Conservation (phyloP, 1,139 yeast genomes). For the Scheffersomyces titani region DNA sequence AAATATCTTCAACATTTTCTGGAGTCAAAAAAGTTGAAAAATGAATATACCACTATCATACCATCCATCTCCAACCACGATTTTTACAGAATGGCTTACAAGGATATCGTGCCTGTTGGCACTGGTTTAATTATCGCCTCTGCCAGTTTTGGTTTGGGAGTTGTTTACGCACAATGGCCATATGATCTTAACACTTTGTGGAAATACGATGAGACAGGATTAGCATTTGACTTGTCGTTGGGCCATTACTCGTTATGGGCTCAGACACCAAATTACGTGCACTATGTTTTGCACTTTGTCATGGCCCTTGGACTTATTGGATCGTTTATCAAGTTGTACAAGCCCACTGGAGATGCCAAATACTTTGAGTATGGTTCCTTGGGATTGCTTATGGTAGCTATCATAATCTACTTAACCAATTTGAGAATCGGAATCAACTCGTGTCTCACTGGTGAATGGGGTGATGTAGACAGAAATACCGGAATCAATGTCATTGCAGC, state of each 20-base stretch:
- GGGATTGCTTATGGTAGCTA: conserved; percentile 65
- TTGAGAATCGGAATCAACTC: conserved; percentile 79
- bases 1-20: background rate
- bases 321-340: conserved; percentile 74
- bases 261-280: conserved; percentile 57
- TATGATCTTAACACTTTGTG: conserved; percentile 83
- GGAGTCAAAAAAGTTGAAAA: background rate
- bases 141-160: conserved; percentile 77
- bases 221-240: conserved; percentile 61
- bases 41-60: background rate
- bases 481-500: conserved; percentile 94
- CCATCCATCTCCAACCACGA: background rate
- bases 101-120: conserved; percentile 54
- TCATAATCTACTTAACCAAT: conserved; percentile 83
- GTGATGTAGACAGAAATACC: conserved; percentile 83
- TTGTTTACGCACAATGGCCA: conserved; percentile 74
- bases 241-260: conserved; percentile 77
- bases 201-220: conserved; percentile 49
- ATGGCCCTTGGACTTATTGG: conserved; percentile 70
- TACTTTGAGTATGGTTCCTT: conserved; percentile 89
- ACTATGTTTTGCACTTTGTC: conserved; percentile 62
- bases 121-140: conserved; percentile 49
- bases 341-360: conserved; percentile 80
- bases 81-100: conserved; percentile 28
- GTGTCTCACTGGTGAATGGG: conserved; percentile 78